Evolutionary conservation across 768 basidiomycete genomes (phyloP).

Genomic region (Inosperma sp.): DNA sequence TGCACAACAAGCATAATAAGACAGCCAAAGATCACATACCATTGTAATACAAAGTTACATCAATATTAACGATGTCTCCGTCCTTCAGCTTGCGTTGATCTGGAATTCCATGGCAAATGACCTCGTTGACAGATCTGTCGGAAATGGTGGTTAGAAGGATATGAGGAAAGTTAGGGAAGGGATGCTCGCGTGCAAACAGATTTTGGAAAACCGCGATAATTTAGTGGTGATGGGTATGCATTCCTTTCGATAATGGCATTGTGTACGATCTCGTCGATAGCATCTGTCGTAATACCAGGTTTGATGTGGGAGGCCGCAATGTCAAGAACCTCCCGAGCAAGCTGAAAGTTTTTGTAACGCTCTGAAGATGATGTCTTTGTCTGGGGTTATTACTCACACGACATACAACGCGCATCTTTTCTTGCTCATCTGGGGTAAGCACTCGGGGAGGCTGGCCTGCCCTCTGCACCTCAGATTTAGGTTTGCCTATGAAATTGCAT

Average conservation of each 20-base stretch:
- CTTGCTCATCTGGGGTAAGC: constrained; percentile 69
- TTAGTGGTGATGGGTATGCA: constrained; percentile 90
- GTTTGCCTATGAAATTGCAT: constrained; percentile 43
- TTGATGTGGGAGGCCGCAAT: constrained; percentile 78
- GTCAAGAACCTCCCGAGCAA: constrained; percentile 90
- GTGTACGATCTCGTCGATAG: constrained; percentile 91
- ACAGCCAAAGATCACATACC: too few species aligned
- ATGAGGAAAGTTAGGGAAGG: background rate
- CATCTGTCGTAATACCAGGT: constrained; percentile 95
- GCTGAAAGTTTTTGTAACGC: constrained; percentile 39
- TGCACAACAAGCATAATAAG: too few species aligned
- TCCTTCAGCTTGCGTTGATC: constrained; percentile 79
- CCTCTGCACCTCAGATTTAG: constrained; percentile 52
- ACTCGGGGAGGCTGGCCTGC: constrained; percentile 61
- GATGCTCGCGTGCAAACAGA: constrained; percentile 90
- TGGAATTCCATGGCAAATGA: constrained; percentile 96
- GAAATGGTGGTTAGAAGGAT: background rate
- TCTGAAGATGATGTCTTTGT: background rate
- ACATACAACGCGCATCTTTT: constrained; percentile 85
- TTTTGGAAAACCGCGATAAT: constrained; percentile 90
- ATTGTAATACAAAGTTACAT: constrained; percentile 75
- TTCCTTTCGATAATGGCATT: constrained; percentile 85
- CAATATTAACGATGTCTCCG: constrained; percentile 96
- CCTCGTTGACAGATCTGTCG: constrained; percentile 89
- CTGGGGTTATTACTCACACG: constrained; percentile 46